Evolutionary conservation across 1,284 basidiomycete genomes (phyloP), one percentile per base, ranked within the genome.

Genomic region (Leccinum pachyderme): DNA sequence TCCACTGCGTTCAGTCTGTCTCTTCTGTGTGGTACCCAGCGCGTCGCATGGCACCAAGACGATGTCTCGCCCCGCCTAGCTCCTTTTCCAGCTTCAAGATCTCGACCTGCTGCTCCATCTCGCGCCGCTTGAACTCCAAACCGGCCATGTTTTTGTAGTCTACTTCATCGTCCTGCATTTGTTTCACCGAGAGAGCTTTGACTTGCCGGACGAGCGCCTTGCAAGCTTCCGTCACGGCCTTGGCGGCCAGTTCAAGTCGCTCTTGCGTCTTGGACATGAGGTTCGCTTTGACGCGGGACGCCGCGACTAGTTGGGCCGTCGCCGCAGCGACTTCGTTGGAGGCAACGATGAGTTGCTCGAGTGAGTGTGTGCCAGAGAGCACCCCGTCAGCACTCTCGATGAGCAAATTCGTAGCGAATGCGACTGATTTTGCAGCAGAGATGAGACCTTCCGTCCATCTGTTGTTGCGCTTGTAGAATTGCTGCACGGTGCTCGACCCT

Each of bases 381-480:
- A 99, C 96, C 57, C 97, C 97, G 71, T 99, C 97, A 12, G 97
- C 97, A 57, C 89, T 91, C 74, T 99, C 96, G 72, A 99, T 99
- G 55, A 99, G 85, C 61, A 98, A 78, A 58, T 86, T 91, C n/a
- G 97, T 99, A 4, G 97, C 94, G 67, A 96, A 97, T 2, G 97
- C 97, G 48, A 99, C 97, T 6, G 97, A 86, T 72, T 97, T 97
- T 31, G 97, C 97, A 24, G 97, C 97, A 31, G 94, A 97, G 64
- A 99, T 96, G 61, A 99, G 87, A 62, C 97, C 97, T 73, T 99
- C 97, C 18, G 97, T 99, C 97, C 97, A 99, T 59, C 97, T 86
- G 75, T 99, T 98, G 85, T 99, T 98, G 60, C 91, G 87, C 80
- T 99, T 99, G 84, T 98, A 99, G 82, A 99, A 99, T 68, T 98